Conservation (phyloP, 495 filamentous ascomycete species). For the Aspergillus mulundensis region DNA sequence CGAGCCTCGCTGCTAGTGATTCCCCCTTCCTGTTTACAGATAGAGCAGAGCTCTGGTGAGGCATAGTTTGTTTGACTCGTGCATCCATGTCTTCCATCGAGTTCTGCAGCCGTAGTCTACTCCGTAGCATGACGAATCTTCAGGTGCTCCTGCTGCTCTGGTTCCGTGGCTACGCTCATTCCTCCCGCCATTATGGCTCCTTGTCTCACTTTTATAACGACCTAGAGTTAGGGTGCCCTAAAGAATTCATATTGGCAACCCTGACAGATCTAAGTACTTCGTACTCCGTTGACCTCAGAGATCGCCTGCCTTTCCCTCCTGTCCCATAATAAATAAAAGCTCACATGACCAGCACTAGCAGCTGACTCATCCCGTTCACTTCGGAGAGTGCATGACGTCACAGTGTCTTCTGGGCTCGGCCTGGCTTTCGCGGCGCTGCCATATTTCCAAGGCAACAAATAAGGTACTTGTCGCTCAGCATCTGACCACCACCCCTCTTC, state of each 20-base stretch:
- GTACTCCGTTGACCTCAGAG: too few species aligned
- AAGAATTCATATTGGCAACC: not conserved
- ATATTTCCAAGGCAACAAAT: constrained; percentile 7
- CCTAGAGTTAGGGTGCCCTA: not conserved
- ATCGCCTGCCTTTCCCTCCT: too few species aligned
- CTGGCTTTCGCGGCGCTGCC: not conserved
- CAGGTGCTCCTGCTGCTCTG: not conserved
- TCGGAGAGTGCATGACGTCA: not conserved
- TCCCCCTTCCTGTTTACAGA: not conserved
- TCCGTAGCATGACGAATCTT: not conserved
- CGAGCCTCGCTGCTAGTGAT: constrained; percentile 18
- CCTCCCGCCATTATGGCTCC: not conserved
- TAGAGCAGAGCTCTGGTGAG: not conserved
- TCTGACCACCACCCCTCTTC: constrained; percentile 6
- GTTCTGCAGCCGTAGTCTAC: not conserved
- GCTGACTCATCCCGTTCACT: constrained; percentile 16
- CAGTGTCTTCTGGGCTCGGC: not conserved
- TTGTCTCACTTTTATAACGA: too few species aligned
- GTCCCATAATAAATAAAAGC: too few species aligned
- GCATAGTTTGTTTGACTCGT: not conserved
- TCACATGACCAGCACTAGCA: not conserved
- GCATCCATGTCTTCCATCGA: not conserved
- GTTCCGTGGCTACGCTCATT: not conserved
- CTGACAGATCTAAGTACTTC: too few species aligned
- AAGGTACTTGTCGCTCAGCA: constrained; percentile 6